These are phyloP conservation scores for Metrosideros polymorpha DNA, from an alignment of 441 rosid species.

Conservation along the genomic window DNA sequence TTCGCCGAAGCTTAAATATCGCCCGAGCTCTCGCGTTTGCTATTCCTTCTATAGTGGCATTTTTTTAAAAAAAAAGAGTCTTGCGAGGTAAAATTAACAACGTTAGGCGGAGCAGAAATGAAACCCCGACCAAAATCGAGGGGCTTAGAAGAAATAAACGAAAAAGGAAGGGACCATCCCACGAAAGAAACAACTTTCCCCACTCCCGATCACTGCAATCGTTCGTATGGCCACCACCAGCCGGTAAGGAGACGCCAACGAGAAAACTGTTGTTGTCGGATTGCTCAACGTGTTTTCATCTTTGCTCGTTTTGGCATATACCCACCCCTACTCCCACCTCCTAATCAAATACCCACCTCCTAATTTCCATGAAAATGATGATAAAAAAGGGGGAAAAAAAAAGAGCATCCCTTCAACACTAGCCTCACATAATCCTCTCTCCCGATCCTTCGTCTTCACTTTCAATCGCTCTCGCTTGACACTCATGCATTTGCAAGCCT, in stretches of 20 bases:
- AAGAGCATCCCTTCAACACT: neutral
- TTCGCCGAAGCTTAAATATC: neutral
- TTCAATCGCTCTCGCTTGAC: neutral
- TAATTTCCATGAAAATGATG: neutral
- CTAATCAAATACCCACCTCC: neutral
- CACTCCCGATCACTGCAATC: neutral
- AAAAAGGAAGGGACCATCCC: neutral
- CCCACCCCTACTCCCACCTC: neutral
- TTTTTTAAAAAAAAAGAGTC: fast-evolving
- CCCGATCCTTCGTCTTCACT: neutral
- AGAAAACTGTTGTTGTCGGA: neutral
- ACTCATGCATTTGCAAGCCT: neutral
- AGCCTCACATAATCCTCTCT: neutral
- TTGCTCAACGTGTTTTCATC: neutral
- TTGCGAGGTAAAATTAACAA: neutral
- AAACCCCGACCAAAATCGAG: neutral
- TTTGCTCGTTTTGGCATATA: neutral
- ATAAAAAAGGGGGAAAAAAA: neutral
- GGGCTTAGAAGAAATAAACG: neutral
- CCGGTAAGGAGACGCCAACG: neutral
- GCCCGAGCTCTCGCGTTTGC: neutral
- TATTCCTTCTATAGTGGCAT: neutral
- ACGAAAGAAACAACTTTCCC: neutral
- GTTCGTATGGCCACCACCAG: neutral
- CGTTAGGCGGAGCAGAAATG: neutral